Evolutionary conservation across 495 filamentous ascomycete genomes (phyloP).

Genomic region (Podospora anserina): DNA sequence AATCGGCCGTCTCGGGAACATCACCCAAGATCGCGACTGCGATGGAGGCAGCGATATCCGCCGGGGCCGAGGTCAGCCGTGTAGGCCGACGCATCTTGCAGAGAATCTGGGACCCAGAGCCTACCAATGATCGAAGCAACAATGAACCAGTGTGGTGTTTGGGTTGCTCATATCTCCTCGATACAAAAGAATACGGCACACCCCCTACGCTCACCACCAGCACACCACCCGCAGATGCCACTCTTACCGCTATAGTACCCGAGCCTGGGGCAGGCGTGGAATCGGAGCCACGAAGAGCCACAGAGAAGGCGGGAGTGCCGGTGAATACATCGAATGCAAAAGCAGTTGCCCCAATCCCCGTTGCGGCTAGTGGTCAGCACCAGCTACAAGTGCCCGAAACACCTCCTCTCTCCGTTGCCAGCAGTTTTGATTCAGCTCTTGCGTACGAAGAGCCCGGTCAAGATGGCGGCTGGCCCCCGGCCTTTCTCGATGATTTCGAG

Average conservation of each 20-base stretch:
- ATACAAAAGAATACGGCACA: conserved; percentile 28
- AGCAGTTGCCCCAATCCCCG: not conserved
- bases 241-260: conserved; percentile 2
- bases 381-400: conserved; percentile 35
- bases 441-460: conserved; percentile 46
- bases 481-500: conserved; percentile 90
- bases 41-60: conserved; percentile 45
- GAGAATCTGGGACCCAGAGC: conserved; percentile 94
- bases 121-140: conserved; percentile 71
- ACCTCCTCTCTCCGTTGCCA: conserved; percentile 44
- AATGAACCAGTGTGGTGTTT: conserved; percentile 82
- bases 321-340: not conserved
- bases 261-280: not conserved
- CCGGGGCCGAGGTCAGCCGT: conserved; percentile 34
- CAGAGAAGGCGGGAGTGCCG: not conserved
- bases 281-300: not conserved
- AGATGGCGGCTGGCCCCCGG: conserved; percentile 74
- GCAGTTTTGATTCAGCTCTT: conserved; percentile 50
- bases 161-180: conserved; percentile 67
- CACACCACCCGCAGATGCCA: conserved; percentile 25
- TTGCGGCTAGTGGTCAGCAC: conserved; percentile 2
- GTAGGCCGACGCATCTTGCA: conserved; percentile 74
- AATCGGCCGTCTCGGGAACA: conserved; percentile 27
- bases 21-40: conserved; percentile 31
- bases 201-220: conserved; percentile 26